Conservation (phyloP, 805 yeast genomes). For the Yamadazyma ubonensis region DNA sequence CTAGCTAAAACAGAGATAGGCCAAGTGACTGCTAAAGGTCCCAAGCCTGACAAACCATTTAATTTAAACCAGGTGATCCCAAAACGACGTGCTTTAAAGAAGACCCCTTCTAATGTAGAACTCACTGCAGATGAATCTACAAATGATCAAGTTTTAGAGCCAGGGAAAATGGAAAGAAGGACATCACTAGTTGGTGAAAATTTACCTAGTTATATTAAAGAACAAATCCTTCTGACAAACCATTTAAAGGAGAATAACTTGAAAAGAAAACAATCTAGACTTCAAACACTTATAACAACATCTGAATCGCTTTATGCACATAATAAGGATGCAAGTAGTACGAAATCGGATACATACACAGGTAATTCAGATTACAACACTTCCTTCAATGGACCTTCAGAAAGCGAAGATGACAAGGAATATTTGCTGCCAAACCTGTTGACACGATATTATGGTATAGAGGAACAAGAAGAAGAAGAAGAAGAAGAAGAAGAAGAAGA, state of each 20-base stretch:
- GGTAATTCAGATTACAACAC: conserved; percentile 16
- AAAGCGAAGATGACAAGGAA: conserved; percentile 31
- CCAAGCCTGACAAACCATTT: conserved; percentile 5
- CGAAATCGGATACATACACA: conserved; percentile 14
- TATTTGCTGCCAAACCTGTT: conserved; percentile 43
- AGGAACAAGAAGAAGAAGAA: conserved; percentile 20
- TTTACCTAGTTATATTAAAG: conserved; percentile 35
- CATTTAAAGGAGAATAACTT: conserved; percentile 1
- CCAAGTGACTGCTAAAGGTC: not conserved
- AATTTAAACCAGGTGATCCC: conserved; percentile 13
- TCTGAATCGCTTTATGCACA: conserved; percentile 37
- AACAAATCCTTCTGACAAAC: conserved; percentile 12
- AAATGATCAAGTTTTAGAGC: not conserved
- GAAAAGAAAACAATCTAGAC: conserved; percentile 21
- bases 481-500: conserved; percentile 23
- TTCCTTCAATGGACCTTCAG: conserved; percentile 12
- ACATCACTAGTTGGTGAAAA: conserved; percentile 36
- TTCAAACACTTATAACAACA: conserved; percentile 33
- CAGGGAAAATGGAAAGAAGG: conserved; percentile 20
- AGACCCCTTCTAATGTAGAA: not conserved
- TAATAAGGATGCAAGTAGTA: conserved; percentile 19
- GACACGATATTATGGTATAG: conserved; percentile 27
- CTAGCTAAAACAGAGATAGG: conserved; percentile 25
- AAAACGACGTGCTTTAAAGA: not conserved
- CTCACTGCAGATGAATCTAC: not conserved